Evolutionary conservation across 108 stramenopile genomes (phyloP).

Genomic region (Cyclotella sp.): DNA sequence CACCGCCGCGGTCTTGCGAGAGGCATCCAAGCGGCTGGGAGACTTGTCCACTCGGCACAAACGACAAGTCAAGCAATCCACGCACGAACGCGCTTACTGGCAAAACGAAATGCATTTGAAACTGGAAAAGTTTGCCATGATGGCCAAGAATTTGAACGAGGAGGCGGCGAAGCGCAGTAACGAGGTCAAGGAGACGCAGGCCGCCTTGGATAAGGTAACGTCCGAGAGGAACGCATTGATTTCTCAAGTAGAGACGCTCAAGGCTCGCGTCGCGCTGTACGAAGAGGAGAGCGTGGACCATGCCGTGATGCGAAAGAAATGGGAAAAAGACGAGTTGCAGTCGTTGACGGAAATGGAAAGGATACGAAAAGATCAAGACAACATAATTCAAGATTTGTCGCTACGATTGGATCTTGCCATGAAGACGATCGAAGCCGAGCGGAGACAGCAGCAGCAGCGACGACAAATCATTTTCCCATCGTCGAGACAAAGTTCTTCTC

Average conservation of each 20-base stretch:
- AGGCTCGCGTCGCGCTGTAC: constrained; percentile 48
- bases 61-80: constrained; percentile 64
- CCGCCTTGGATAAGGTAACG: constrained; percentile 47
- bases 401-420: constrained; percentile 50
- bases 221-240: constrained; percentile 62
- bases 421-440: constrained; percentile 51
- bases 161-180: constrained; percentile 61
- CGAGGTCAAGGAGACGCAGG: constrained; percentile 52
- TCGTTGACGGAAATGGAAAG: constrained; percentile 40
- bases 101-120: constrained; percentile 70
- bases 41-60: constrained; percentile 60
- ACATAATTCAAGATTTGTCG: constrained; percentile 55
- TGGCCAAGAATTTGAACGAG: constrained; percentile 74
- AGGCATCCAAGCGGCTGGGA: constrained; percentile 53
- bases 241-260: constrained; percentile 52
- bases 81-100: constrained; percentile 63
- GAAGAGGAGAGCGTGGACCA: constrained; percentile 54
- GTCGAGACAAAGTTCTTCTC: constrained; percentile 16
- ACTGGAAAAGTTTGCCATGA: constrained; percentile 63
- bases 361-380: constrained; percentile 54
- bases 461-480: constrained; percentile 68
- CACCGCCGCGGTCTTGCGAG: constrained; percentile 32
- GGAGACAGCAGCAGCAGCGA: constrained; percentile 51
- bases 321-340: constrained; percentile 44
- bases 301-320: constrained; percentile 27